Conservation (phyloP, 2,329 filamentous ascomycete species). For the Alternaria triticina region DNA sequence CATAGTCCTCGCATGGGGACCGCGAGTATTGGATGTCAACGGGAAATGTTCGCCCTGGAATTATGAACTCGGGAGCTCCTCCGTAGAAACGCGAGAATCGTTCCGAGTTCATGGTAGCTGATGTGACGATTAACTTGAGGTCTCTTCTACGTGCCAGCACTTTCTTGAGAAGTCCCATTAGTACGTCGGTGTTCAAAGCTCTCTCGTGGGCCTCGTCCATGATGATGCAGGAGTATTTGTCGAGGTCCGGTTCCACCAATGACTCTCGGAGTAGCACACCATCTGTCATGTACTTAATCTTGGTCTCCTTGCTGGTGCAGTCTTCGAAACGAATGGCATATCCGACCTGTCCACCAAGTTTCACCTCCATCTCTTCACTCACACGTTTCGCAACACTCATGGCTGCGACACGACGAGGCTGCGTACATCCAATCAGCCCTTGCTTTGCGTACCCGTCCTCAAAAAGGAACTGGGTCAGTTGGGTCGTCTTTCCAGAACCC, state of each 20-base stretch:
- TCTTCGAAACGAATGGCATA: conserved; percentile 99
- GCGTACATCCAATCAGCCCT: conserved; percentile 95
- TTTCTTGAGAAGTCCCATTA: conserved; percentile 98
- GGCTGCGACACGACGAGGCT: conserved; percentile 92
- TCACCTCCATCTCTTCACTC: conserved; percentile 96
- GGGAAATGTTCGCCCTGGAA: conserved; percentile 94
- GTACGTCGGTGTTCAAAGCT: conserved; percentile 92
- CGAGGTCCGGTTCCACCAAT: conserved; percentile 87
- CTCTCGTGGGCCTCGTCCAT: conserved; percentile 99
- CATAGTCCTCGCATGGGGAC: conserved; percentile 95
- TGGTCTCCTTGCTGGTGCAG: conserved; percentile 92
- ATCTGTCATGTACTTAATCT: conserved; percentile 99
- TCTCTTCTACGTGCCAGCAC: conserved; percentile 88
- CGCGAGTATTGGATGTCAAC: conserved; percentile 96
- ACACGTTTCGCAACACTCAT: conserved; percentile 99
- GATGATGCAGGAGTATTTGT: conserved; percentile 97
- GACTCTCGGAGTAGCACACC: conserved; percentile 93
- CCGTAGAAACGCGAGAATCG: conserved; percentile 96
- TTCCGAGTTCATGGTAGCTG: conserved; percentile 97
- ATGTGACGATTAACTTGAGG: conserved; percentile 95
- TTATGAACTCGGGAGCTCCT: conserved; percentile 93
- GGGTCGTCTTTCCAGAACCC: conserved; percentile 96
- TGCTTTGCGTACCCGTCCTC: conserved; percentile 90
- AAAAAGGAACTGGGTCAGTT: conserved; percentile 93
- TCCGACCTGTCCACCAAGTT: conserved; percentile 83